A percentile compares a stretch with the other conserved stretches of the same genome.
Conservation (phyloP, 2,329 filamentous ascomycete genomes). For the Mycosphaerelloides madeirae region DNA sequence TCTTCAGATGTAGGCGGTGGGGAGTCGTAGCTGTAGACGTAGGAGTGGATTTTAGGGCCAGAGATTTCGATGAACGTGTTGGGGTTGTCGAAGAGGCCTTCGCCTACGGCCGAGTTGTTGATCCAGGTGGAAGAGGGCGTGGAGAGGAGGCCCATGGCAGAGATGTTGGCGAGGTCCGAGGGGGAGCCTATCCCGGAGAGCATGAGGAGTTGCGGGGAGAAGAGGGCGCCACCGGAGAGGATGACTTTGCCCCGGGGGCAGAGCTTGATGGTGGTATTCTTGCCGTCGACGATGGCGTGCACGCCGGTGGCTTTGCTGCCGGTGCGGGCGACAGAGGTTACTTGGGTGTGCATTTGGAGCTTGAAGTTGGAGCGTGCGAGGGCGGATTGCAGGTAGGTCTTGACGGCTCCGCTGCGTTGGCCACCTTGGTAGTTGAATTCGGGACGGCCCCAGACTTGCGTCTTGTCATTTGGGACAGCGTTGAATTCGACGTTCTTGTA, state of each 20-base stretch:
- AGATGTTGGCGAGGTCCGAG: slow-evolving; percentile 45
- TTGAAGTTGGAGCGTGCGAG: slow-evolving; percentile 49
- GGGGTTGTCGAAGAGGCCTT: slow-evolving; percentile 50
- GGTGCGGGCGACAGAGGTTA: slow-evolving; percentile 45
- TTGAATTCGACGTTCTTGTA: slow-evolving; percentile 48
- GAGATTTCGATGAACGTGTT: slow-evolving; percentile 46
- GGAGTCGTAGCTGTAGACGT: slow-evolving; percentile 44
- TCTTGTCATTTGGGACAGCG: slow-evolving; percentile 45
- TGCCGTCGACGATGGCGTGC: slow-evolving; percentile 51
- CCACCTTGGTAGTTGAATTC: slow-evolving; percentile 40
- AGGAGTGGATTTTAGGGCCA: slow-evolving; percentile 49
- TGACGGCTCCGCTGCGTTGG: slow-evolving; percentile 41
- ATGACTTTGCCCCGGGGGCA: slow-evolving; percentile 50
- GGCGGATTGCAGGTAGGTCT: slow-evolving; percentile 49
- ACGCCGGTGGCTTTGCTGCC: slow-evolving; percentile 54
- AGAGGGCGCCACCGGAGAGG: slow-evolving; percentile 53
- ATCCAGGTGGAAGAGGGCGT: slow-evolving; percentile 42
- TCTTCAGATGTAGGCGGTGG: slow-evolving; percentile 41
- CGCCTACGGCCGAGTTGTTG: slow-evolving; percentile 47
- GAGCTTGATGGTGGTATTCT: slow-evolving; percentile 62
- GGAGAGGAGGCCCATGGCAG: slow-evolving; percentile 34
- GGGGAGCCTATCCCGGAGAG: slow-evolving; percentile 59
- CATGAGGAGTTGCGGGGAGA: slow-evolving; percentile 61
- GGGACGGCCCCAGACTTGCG: slow-evolving; percentile 46
- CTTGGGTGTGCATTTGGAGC: slow-evolving; percentile 52